Conservation (phyloP, 805 yeast species). For the Pichia manshurica region DNA sequence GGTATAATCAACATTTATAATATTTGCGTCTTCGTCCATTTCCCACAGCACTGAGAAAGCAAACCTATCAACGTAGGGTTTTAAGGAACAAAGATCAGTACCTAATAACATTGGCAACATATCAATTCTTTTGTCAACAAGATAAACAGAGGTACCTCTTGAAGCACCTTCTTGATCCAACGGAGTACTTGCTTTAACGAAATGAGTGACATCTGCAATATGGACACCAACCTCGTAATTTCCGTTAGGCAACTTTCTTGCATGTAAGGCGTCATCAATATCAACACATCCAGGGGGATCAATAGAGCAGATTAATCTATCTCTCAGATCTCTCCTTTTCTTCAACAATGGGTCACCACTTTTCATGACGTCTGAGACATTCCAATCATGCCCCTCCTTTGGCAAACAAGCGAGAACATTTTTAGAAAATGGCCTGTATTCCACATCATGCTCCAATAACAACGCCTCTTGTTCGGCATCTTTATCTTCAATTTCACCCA, state of each 20-base stretch:
- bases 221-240: constrained; percentile 97
- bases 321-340: constrained; percentile 80
- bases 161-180: constrained; percentile 94
- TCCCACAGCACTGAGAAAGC: constrained; percentile 98
- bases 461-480: constrained; percentile 96
- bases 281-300: constrained; percentile 99
- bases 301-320: constrained; percentile 85
- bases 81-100: constrained; percentile 90
- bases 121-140: constrained; percentile 97
- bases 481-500: constrained; percentile 87
- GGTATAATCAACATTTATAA: constrained; percentile 69
- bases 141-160: constrained; percentile 93
- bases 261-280: constrained; percentile 97
- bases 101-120: constrained; percentile 95
- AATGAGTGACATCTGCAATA: constrained; percentile 97
- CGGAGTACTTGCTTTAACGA: constrained; percentile 88
- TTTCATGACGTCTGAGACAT: constrained; percentile 62
- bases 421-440: constrained; percentile 90
- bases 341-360: constrained; percentile 49
- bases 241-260: constrained; percentile 78
- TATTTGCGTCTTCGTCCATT: constrained; percentile 77
- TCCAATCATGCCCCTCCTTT: constrained; percentile 89
- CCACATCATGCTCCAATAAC: constrained; percentile 90
- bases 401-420: constrained; percentile 91
- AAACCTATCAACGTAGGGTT: constrained; percentile 91